Base-by-base conservation (phyloP, 2,329 filamentous ascomycete species). In the Fusarium succisae region DNA sequence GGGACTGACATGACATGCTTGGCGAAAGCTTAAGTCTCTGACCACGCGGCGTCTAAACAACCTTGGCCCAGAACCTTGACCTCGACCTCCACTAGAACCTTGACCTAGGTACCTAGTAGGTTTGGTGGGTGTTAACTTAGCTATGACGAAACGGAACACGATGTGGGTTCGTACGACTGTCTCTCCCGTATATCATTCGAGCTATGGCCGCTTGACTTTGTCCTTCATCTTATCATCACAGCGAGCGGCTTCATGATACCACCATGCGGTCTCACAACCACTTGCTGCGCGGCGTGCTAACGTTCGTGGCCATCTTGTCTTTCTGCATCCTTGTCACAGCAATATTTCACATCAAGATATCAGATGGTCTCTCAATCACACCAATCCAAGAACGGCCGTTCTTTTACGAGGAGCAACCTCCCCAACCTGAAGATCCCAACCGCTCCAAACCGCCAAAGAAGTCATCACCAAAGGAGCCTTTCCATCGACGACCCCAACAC, bases 11-110 rank as follows among this genome's bases (percentile, higher is more conserved):
- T 38, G 44, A 14, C 32, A 57, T 38, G 44, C 69, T 73, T 73
- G 69, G 69, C 70, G 44, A 72, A 73, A 70, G 70, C 70, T 72
- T 73, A 26, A 48, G 45, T 48, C 45, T 48, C 20, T 48, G 69
- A 63, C 44, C 38, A 45, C 39, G 54, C 48, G 59, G 65, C 43
- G 45, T 54, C 58, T 41, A 55, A 53, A 53, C n/a, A 53, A 53
- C 30, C 48, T 53, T 53, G 48, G 32, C 47, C 15, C 12, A 28
- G 24, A 51, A 51, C 48, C 47, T 51, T 51, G 32, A 17, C 32
- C 32, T 35, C 32, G 28, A 48, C 26, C 47, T 43, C 41, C 41
- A 43, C 41, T 44, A 8, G 10, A 44, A 8, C n/a, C 32, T 53
- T 37, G 50, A 24, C 48, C n/a, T 26, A 26, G 26, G 26, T 26